These are phyloP conservation scores for Pythium monospermum DNA, from an alignment of 352 stramenopile genomes.

Conservation along the genomic window DNA sequence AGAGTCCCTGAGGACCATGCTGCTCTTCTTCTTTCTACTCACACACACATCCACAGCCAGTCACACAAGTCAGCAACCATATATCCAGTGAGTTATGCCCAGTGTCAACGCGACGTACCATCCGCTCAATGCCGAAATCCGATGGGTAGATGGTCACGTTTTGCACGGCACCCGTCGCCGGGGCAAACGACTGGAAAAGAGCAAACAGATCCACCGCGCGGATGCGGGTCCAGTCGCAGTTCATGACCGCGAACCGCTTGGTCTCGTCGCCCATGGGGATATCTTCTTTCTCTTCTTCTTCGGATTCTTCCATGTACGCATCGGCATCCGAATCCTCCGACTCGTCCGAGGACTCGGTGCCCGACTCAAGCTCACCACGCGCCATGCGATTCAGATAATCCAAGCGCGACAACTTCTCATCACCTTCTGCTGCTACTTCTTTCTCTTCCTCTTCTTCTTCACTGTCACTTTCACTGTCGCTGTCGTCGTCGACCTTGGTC, in stretches of 20 bases:
- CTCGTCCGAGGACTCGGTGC: conserved; percentile 41
- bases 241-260: conserved; percentile 90
- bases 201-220: conserved; percentile 94
- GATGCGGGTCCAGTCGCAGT: conserved; percentile 96
- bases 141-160: conserved; percentile 95
- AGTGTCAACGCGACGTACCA: conserved; percentile 80
- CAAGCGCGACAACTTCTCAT: conserved; percentile 67
- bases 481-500: conserved; percentile 11
- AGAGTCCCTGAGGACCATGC: conserved; percentile 59
- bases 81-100: not conserved
- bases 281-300: conserved; percentile 59
- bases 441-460: conserved; percentile 27
- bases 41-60: too few species aligned
- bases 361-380: conserved; percentile 66
- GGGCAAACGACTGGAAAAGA: conserved; percentile 93
- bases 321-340: conserved; percentile 48
- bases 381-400: conserved; percentile 86
- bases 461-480: conserved; percentile 19
- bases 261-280: conserved; percentile 83
- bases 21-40: conserved; percentile 76
- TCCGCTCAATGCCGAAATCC: conserved; percentile 93
- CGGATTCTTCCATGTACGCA: conserved; percentile 36
- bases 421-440: conserved; percentile 30
- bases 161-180: conserved; percentile 81
- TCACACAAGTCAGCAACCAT: not conserved